Conservation (phyloP, 73 alveolate species). For the Paramecium sonneborni region DNA sequence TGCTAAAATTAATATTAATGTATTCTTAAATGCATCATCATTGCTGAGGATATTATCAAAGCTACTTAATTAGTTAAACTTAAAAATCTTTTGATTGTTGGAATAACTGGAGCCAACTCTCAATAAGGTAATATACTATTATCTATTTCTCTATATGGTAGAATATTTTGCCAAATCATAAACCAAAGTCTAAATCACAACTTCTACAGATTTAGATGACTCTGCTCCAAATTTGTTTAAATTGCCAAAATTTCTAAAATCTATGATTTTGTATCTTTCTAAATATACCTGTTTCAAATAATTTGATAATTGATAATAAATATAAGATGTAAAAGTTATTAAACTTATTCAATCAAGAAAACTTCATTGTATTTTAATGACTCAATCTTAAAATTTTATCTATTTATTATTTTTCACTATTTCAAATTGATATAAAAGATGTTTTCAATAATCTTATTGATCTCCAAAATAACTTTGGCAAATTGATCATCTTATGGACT, state of each 20-base stretch:
- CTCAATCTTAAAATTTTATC: background rate
- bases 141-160: background rate
- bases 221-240: conserved; percentile 33
- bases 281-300: background rate
- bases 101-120: conserved; percentile 91
- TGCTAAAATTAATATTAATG: conserved; percentile 85
- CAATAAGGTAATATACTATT: conserved; percentile 70
- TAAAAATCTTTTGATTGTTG: conserved; percentile 88
- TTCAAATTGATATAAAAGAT: background rate
- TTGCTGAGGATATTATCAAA: conserved; percentile 90
- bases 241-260: background rate
- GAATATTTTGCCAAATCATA: conserved; percentile 36
- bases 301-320: background rate
- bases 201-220: conserved; percentile 42
- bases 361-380: background rate
- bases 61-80: conserved; percentile 82
- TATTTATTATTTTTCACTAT: background rate
- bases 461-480: too few species aligned
- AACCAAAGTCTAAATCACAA: conserved; percentile 7
- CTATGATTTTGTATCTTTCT: background rate
- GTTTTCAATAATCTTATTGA: background rate
- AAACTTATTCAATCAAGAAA: background rate
- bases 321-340: background rate
- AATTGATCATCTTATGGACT: background rate
- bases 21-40: conserved; percentile 88